Percentiles rank a stretch among this genome's conserved stretches.
phyloP scores from a whole-genome alignment of 2,329 filamentous ascomycete species.

The Mariannaea sp. region DNA sequence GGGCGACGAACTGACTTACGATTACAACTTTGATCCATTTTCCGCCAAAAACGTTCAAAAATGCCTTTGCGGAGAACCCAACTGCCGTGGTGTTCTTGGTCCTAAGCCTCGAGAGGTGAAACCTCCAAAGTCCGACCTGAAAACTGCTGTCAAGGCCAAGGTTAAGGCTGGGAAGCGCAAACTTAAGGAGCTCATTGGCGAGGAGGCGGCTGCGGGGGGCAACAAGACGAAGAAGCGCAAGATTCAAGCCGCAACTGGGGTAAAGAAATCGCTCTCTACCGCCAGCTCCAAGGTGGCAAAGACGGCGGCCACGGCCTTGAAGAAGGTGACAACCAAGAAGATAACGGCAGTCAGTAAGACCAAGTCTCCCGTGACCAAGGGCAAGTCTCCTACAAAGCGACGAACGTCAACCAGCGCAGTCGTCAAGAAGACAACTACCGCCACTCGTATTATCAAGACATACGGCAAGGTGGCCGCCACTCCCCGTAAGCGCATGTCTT shows the following conservation, averaged over 20 bases:
- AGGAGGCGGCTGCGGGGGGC: slow-evolving; percentile 42
- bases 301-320: slow-evolving; percentile 44
- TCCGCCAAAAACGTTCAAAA: slow-evolving; percentile 71
- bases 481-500: slow-evolving; percentile 29
- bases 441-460: slow-evolving; percentile 39
- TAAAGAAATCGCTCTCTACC: slow-evolving; percentile 43
- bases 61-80: slow-evolving; percentile 66
- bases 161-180: slow-evolving; percentile 61
- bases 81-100: slow-evolving; percentile 68
- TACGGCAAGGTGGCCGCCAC: slow-evolving; percentile 34
- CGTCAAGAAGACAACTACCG: slow-evolving; percentile 38
- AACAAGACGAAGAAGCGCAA: slow-evolving; percentile 57
- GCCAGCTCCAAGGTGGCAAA: slow-evolving; percentile 45
- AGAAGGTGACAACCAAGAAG: slow-evolving; percentile 32
- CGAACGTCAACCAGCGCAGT: slow-evolving; percentile 34
- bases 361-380: background rate
- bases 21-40: slow-evolving; percentile 77
- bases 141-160: slow-evolving; percentile 45
- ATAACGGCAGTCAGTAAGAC: background rate
- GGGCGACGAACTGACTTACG: slow-evolving; percentile 94
- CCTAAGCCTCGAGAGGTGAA: slow-evolving; percentile 64
- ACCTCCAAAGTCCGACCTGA: slow-evolving; percentile 51
- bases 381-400: slow-evolving; percentile 34
- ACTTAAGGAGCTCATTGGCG: slow-evolving; percentile 56
- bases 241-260: slow-evolving; percentile 41